A percentile compares a stretch with the other conserved stretches of the same genome.
These are phyloP conservation scores for grape (Vitis vinifera) DNA, from an alignment of 164 flowering plant species.

Conservation along the genomic window DNA sequence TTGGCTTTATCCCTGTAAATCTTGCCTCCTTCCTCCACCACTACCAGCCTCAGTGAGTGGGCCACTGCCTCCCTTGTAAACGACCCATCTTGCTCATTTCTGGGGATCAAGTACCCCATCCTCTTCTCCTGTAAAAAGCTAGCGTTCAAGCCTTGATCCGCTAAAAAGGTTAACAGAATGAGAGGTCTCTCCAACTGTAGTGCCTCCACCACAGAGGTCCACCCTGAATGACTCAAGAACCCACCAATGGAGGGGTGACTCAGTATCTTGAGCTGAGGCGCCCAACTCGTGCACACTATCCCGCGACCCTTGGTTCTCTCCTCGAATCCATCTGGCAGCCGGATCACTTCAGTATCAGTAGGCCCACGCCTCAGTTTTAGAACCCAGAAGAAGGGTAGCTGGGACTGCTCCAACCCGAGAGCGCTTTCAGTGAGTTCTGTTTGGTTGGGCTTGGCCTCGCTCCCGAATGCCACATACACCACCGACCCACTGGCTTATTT, in stretches of 20 bases:
- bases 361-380: conserved; percentile 13
- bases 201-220: conserved; percentile 44
- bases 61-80: conserved; percentile 31
- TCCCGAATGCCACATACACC: conserved; percentile 32
- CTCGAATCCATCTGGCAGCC: conserved; percentile 38
- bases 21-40: conserved; percentile 22
- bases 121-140: conserved; percentile 19
- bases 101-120: conserved; percentile 28
- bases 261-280: conserved; percentile 38
- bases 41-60: conserved; percentile 20
- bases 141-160: conserved; percentile 37
- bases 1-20: conserved; percentile 22
- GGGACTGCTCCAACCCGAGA: conserved; percentile 30
- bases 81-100: conserved; percentile 33
- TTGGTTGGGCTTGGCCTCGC: conserved; percentile 22
- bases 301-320: conserved; percentile 25
- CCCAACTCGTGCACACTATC: conserved; percentile 39
- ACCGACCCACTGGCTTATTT: conserved; percentile 14
- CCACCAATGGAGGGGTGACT: conserved; percentile 42
- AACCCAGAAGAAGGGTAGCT: conserved; percentile 47
- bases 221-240: conserved; percentile 45
- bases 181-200: conserved; percentile 29
- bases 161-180: conserved; percentile 26
- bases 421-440: conserved; percentile 26
- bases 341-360: not conserved